Base-by-base conservation (phyloP, 2,329 filamentous ascomycete species). In the Neonectria neomacrospora region DNA sequence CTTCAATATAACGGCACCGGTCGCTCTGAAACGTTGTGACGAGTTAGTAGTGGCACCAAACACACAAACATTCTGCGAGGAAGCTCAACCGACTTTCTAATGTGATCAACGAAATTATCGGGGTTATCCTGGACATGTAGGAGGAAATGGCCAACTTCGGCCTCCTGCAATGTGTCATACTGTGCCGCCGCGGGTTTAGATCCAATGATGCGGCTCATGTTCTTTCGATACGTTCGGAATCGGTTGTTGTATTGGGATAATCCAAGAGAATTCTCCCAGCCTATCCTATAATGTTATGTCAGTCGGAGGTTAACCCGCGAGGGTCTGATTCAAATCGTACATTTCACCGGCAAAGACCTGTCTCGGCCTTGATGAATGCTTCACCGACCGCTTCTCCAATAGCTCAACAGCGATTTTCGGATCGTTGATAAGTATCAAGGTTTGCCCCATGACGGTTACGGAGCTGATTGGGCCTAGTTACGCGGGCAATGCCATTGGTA, bases 201-300 rank as follows among this genome's bases (percentile, higher is more conserved):
- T 0, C 84, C 84, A 6, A 86, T 73, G 12, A 81, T 74, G n/a
- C 77, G 76, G 26, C 77, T 74, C 42, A 83, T 77, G 10, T 80
- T 76, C 69, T 81, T 86, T 11, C 85, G 81, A 50, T 83, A 77
- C 3, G 73, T 73, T 28, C 76, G 76, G 20, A 80, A 79, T 6
- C 70, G 76, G 14, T 76, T 72, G 10, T 77, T 77, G 54, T 83
- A 80, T 12, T 71, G 71, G 22, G 73, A 69, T 18, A 80, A 59
- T 2, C 74, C 74, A 2, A 82, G 64, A 0, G 75, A 63, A 18
- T 80, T 69, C 8, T 76, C 76, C 78, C 61, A 70, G 5, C 67
- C 67, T 0, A 68, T 6, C 66, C 67, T 70, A 1, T 18, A 2
- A 5, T 5, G 0, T 11, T 42, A 14, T 3, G 28, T 66, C 9